Evolutionary conservation across 345 rosid species (phyloP).

Genomic region (Eucalyptus grandis): DNA sequence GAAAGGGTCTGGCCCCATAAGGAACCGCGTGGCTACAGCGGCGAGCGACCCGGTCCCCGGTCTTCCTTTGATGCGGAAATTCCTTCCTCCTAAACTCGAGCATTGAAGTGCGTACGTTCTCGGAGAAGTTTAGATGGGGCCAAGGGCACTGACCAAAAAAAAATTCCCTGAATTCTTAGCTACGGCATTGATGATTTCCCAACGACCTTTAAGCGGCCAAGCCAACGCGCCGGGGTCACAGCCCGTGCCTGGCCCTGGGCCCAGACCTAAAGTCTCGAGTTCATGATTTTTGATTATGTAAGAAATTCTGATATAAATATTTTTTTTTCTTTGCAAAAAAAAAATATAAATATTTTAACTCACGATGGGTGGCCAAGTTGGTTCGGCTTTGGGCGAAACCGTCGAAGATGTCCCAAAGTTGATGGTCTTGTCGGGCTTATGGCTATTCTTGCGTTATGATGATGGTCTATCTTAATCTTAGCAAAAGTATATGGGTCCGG

Average conservation of each 20-base stretch:
- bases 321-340: no score
- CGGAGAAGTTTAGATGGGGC: background rate
- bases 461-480: no score
- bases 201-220: background rate
- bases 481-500: no score
- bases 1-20: background rate
- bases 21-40: background rate
- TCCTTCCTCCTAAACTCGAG: background rate
- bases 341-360: no score
- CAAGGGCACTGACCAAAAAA: background rate
- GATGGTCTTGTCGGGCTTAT: no score
- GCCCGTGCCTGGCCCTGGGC: background rate
- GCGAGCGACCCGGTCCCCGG: background rate
- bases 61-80: background rate
- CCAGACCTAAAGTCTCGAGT: background rate
- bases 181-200: background rate
- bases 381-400: fast-evolving
- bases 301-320: background rate
- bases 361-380: fast-evolving
- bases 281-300: fast-evolving
- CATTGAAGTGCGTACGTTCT: background rate
- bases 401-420: no score
- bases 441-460: no score
- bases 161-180: background rate
- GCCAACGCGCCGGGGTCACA: background rate